Conservation (phyloP, 1,284 basidiomycete genomes). For the Cutaneotrichosporon sp. region DNA sequence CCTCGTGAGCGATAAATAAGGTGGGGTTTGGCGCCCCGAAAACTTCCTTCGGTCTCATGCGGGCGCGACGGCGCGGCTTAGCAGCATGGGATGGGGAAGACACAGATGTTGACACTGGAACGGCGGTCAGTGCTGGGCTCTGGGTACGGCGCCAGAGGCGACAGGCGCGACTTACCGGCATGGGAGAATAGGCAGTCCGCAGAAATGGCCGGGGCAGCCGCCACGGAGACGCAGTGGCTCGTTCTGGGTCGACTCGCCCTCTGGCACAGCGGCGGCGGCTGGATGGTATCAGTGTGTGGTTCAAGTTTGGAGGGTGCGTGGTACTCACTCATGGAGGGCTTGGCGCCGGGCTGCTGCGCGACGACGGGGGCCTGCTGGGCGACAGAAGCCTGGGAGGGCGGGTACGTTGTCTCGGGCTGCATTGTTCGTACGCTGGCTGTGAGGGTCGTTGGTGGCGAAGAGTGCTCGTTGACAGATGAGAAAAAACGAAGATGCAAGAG, state of each 20-base stretch:
- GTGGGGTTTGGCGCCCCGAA: no score
- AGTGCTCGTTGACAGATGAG: no score
- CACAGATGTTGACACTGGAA: slow-evolving; percentile 39
- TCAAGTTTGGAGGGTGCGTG: not conserved
- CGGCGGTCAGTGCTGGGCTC: no score
- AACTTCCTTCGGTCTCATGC: no score
- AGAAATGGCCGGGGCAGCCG: slow-evolving; percentile 44
- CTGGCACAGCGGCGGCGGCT: slow-evolving; percentile 2
- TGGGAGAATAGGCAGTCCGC: slow-evolving; percentile 44
- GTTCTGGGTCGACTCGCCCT: slow-evolving; percentile 15
- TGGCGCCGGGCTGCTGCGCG: slow-evolving; percentile 29
- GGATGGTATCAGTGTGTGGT: not conserved
- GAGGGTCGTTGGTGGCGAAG: not conserved
- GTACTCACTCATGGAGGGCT: slow-evolving; percentile 36
- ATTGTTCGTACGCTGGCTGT: not conserved
- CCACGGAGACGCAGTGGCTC: slow-evolving; percentile 36
- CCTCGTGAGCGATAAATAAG: no score
- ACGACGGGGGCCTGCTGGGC: slow-evolving; percentile 9
- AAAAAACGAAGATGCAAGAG: no score
- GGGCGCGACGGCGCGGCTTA: slow-evolving; percentile 11
- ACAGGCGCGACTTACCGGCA: slow-evolving; percentile 41
- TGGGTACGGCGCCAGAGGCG: no score
- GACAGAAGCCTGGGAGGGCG: no score
- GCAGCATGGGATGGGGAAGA: slow-evolving; percentile 44
- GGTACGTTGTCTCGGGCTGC: not conserved